Evolutionary conservation across 805 yeast species (phyloP).

Genomic region (Zygosaccharomyces pseudorouxii): DNA sequence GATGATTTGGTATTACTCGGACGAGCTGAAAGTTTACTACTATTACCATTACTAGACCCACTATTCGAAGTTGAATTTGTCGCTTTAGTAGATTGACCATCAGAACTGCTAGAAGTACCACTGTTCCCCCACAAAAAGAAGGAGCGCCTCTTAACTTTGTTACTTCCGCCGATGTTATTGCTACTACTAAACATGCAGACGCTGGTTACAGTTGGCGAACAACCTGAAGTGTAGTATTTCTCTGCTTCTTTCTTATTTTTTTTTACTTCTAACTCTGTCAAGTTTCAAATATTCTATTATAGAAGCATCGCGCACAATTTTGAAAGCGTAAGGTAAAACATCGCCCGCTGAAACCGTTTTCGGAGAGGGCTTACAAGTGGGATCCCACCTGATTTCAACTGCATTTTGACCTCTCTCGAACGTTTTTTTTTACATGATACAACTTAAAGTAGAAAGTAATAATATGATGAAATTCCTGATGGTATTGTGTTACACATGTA

Average conservation of each 20-base stretch:
- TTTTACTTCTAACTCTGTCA: neutral
- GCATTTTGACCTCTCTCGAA: no score
- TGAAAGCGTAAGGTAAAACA: neutral
- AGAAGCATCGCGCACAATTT: neutral
- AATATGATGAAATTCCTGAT: no score
- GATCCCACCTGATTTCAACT: no score
- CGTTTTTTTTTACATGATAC: no score
- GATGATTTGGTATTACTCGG: neutral
- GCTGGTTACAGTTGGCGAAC: neutral
- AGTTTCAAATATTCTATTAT: constrained; percentile 1
- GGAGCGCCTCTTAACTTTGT: constrained; percentile 11
- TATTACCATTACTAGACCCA: neutral
- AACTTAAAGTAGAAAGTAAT: no score
- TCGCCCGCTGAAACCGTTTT: neutral
- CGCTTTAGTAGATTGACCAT: constrained; percentile 5
- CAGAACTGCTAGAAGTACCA: neutral
- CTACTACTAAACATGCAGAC: constrained; percentile 1
- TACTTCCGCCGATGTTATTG: neutral
- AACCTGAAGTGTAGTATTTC: neutral
- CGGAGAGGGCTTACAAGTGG: no score
- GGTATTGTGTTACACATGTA: neutral
- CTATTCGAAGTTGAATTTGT: constrained; percentile 3
- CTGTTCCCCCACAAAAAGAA: constrained; percentile 12
- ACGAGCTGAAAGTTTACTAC: neutral
- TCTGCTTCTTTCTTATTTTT: neutral